Percentiles rank a stretch among this genome's conserved stretches.
These are phyloP conservation scores for Zizania palustris DNA, from an alignment of 202 grass and related monocot species.

Conservation along the genomic window DNA sequence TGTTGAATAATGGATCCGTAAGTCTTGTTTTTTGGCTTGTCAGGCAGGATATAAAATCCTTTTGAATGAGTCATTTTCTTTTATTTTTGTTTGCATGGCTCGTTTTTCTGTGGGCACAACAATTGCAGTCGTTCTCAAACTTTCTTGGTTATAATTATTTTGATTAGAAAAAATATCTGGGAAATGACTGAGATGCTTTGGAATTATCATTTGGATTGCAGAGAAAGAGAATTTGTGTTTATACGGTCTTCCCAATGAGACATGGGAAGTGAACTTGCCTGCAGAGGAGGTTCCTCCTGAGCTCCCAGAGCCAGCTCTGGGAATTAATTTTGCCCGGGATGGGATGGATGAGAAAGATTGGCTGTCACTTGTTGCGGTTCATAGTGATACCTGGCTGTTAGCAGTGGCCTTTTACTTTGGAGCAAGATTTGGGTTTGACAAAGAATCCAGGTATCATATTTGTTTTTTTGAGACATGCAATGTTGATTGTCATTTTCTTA, in stretches of 20 bases:
- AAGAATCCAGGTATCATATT: constrained; percentile 74
- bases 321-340: constrained; percentile 97
- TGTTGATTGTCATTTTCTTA: constrained; percentile 20
- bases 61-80: not conserved
- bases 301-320: constrained; percentile 91
- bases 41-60: not conserved
- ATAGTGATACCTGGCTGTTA: constrained; percentile 90
- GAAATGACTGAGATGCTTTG: not conserved
- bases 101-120: constrained; percentile 7
- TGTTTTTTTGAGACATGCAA: not conserved
- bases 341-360: constrained; percentile 98
- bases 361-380: constrained; percentile 86
- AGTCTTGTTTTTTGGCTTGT: not conserved
- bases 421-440: constrained; percentile 88
- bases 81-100: not conserved
- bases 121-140: constrained; percentile 9
- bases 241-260: constrained; percentile 90
- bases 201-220: constrained; percentile 47
- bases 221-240: constrained; percentile 96
- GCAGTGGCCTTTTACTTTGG: constrained; percentile 93
- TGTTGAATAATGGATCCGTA: not conserved
- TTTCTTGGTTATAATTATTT: constrained; percentile 29
- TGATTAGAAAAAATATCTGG: constrained; percentile 9
- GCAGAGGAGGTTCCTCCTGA: constrained; percentile 95
- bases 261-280: constrained; percentile 91